Base-by-base conservation (phyloP, 208 protist genomes). In the Leishmania martiniquensis region DNA sequence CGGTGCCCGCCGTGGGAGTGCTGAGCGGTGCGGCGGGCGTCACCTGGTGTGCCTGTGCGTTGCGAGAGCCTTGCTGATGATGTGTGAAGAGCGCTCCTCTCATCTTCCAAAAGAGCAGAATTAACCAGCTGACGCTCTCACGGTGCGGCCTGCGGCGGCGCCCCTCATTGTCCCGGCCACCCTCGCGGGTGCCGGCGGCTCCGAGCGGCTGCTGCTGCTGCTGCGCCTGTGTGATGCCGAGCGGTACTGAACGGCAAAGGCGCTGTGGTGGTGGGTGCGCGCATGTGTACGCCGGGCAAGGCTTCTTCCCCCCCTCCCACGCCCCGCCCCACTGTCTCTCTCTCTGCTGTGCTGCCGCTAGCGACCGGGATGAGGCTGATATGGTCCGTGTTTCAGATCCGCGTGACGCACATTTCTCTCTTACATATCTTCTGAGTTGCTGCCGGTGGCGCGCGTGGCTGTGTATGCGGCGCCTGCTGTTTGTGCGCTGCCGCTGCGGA, bases 31-130 rank as follows among this genome's bases (percentile, higher is more conserved):
- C n/a, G n/a, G n/a, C n/a, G n/a, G n/a, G n/a, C n/a, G n/a, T n/a
- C n/a, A n/a, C n/a, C 54, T 4, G 25, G 54, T 59, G 54, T 47
- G 68, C 25, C 15, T n/a, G 69, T 54, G 12, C 49, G 69, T 37
- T 54, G 69, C 47, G 49, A n/a, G 69, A 5, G 25, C 71, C 9
- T 70, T 44, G 71, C 77, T 73, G 71, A 76, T 91, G 87, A 90
- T 83, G 87, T 84, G 87, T 78, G 78, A 87, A 82, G 75, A 70
- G 78, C 81, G 87, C 87, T 80, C 66, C 59, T 81, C 76, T 86
- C 77, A 70, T 78, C 77, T 81, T 81, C 77, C 77, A 79, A 37
- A 82, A 86, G 82, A 83, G 77, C 82, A 86, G 82, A 86, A 86
- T 86, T 86, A 86, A 86, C 82, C 82, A 79, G 72, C 82, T 82